Evolutionary conservation across 352 stramenopile genomes (phyloP).

Genomic region (Phytophthora pseudosyringae): DNA sequence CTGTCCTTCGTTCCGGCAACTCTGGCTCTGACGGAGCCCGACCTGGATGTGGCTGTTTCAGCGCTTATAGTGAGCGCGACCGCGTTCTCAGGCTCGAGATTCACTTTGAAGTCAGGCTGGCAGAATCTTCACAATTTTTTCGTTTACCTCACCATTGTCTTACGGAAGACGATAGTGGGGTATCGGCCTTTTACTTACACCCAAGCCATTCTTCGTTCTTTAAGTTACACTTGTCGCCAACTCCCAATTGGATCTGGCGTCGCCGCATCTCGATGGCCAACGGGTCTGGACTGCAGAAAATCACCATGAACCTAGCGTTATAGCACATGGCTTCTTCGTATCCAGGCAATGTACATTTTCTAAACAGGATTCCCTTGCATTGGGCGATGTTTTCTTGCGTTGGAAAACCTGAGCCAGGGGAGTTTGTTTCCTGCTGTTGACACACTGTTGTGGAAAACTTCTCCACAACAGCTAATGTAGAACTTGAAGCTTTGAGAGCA

Average conservation of each 20-base stretch:
- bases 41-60: no score
- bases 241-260: conserved; percentile 20
- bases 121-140: no score
- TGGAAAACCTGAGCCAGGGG: conserved; percentile 1
- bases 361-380: conserved; percentile 34
- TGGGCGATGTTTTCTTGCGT: neutral
- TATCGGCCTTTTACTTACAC: conserved; percentile 1
- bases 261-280: conserved; percentile 30
- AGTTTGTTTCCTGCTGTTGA: neutral
- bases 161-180: no score
- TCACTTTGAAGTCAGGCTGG: no score
- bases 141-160: no score
- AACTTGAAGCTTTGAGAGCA: neutral
- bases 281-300: conserved; percentile 28
- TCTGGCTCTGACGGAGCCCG: no score
- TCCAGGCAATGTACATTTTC: conserved; percentile 7
- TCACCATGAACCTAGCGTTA: conserved; percentile 37
- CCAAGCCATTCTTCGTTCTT: conserved; percentile 39
- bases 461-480: conserved; percentile 1
- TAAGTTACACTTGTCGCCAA: conserved; percentile 29
- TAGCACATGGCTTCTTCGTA: conserved; percentile 37
- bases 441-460: conserved; percentile 16
- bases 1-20: no score
- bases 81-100: no score
- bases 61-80: no score